phyloP scores from a whole-genome alignment of 1,284 basidiomycete species.

The Ustanciosporium gigantosporum region DNA sequence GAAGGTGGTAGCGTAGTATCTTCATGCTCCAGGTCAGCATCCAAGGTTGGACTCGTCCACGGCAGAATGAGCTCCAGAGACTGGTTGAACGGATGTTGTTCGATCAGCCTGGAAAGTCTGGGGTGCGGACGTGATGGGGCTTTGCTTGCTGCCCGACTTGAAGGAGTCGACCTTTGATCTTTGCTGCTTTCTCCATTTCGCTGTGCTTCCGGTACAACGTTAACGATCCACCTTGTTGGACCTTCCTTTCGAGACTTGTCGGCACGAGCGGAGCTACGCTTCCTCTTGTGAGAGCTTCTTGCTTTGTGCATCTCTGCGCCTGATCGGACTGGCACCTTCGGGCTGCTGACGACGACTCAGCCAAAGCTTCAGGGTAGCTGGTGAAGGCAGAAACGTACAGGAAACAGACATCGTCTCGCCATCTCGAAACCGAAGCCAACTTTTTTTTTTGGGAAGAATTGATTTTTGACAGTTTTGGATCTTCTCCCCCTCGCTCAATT shows the following conservation, averaged over 20 bases:
- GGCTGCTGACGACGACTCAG: no score
- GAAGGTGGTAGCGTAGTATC: slow-evolving; percentile 1
- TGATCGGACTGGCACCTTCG: no score
- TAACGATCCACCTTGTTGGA: slow-evolving; percentile 26
- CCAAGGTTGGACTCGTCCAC: background rate
- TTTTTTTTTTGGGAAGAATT: no score
- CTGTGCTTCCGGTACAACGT: slow-evolving; percentile 15
- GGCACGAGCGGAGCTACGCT: slow-evolving; percentile 49
- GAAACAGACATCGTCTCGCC: no score
- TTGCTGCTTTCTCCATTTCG: no score
- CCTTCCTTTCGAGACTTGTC: slow-evolving; percentile 38
- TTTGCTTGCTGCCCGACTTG: background rate
- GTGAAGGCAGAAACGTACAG: no score
- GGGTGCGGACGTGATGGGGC: background rate
- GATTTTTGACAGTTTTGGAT: no score
- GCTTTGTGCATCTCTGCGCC: slow-evolving; percentile 19
- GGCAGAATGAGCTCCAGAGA: slow-evolving; percentile 42
- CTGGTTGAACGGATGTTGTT: slow-evolving; percentile 50
- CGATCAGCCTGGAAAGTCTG: slow-evolving; percentile 7
- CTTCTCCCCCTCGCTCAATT: no score
- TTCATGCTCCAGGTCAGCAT: background rate
- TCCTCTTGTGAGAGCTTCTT: slow-evolving; percentile 56
- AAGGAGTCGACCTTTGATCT: no score
- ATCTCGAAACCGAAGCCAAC: no score
- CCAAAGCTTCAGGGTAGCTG: no score